A percentile compares a stretch with the other conserved stretches of the same genome.
Evolutionary conservation across 352 stramenopile species (phyloP).

Genomic region (Globisporangium emineosum): DNA sequence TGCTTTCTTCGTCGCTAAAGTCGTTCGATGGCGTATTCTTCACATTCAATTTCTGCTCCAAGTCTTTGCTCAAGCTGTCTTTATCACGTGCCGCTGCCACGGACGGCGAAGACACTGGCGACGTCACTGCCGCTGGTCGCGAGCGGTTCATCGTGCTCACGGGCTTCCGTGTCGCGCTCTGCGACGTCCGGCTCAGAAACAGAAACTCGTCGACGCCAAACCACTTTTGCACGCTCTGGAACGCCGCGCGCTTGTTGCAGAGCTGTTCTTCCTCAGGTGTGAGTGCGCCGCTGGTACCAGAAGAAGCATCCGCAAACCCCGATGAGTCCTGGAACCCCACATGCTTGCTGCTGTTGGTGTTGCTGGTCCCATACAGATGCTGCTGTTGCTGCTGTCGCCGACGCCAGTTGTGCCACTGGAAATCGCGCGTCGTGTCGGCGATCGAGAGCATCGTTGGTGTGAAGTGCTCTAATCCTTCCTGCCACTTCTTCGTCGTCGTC

Average conservation of each 20-base stretch:
- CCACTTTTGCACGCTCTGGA: conserved; percentile 52
- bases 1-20: conserved; percentile 12
- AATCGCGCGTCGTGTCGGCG: conserved; percentile 45
- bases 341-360: background rate
- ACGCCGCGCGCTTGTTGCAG: conserved; percentile 27
- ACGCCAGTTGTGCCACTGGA: conserved; percentile 24
- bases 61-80: background rate
- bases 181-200: conserved; percentile 44
- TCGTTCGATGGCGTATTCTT: background rate
- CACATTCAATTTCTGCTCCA: conserved; percentile 5
- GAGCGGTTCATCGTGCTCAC: conserved; percentile 12
- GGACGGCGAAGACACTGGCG: background rate
- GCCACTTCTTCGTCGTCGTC: conserved; percentile 34
- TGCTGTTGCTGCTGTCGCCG: background rate
- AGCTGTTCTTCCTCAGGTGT: conserved; percentile 20
- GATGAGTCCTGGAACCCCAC: conserved; percentile 1
- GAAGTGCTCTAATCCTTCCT: conserved; percentile 67
- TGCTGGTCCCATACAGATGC: background rate
- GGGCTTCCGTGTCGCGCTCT: conserved; percentile 18
- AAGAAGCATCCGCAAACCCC: background rate
- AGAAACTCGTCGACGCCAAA: conserved; percentile 75
- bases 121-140: background rate
- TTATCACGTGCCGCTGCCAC: background rate
- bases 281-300: conserved; percentile 3
- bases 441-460: conserved; percentile 78